A percentile compares a stretch with the other conserved stretches of the same genome.
Conservation (phyloP, 2,329 filamentous ascomycete species). For the Pezicula neosporulosa region DNA sequence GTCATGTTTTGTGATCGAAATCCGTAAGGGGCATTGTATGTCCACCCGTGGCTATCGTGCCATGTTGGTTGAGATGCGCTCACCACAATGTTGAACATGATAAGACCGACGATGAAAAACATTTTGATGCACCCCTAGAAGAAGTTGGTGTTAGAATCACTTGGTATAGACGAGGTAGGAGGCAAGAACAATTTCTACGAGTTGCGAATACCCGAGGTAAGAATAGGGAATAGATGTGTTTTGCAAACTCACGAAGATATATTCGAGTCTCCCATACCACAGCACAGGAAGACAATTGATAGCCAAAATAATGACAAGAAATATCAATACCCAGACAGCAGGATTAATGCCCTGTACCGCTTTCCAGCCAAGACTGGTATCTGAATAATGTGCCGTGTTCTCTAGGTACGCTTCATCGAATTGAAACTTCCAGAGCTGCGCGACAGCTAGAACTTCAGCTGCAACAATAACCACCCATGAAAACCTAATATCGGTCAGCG, state of each 20-base stretch:
- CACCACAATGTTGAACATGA: constrained; percentile 44
- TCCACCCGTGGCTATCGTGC: constrained; percentile 25
- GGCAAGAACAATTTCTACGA: too few species aligned
- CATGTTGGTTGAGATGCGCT: constrained; percentile 25
- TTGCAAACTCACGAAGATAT: constrained; percentile 41
- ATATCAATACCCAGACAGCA: constrained; percentile 34
- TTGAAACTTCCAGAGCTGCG: constrained; percentile 37
- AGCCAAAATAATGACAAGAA: constrained; percentile 27
- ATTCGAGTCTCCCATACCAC: constrained; percentile 56
- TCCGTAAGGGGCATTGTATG: constrained; percentile 30
- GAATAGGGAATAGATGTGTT: too few species aligned
- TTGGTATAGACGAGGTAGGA: too few species aligned
- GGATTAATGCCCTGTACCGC: constrained; percentile 24
- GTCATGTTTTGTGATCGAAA: constrained; percentile 27
- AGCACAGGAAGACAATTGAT: constrained; percentile 34
- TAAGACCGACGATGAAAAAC: constrained; percentile 52
- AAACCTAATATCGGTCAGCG: constrained; percentile 22
- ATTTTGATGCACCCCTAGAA: constrained; percentile 51
- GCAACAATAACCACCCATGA: constrained; percentile 28
- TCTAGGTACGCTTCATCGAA: constrained; percentile 29
- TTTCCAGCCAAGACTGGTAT: constrained; percentile 26
- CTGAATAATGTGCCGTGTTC: constrained; percentile 27
- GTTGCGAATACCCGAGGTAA: too few species aligned
- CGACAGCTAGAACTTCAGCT: constrained; percentile 35
- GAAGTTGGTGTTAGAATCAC: too few species aligned